phyloP scores from a whole-genome alignment of 805 yeast genomes.

The Saturnispora besseyi region DNA sequence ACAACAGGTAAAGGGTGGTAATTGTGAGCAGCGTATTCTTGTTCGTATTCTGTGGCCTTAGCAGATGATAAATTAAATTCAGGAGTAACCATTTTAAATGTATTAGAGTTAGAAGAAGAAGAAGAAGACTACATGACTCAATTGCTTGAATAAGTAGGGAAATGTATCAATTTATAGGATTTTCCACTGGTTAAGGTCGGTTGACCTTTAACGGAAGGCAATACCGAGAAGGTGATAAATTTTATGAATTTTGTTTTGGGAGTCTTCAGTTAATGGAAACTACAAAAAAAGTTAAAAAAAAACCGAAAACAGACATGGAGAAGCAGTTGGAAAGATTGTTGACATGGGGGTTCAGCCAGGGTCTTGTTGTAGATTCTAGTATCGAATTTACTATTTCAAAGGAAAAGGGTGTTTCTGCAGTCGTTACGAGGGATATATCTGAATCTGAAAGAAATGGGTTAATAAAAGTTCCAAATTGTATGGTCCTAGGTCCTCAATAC shows the following conservation, averaged over 20 bases:
- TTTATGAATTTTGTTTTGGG: background rate
- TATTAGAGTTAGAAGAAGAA: too few relatives aligned
- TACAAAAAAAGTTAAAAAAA: background rate
- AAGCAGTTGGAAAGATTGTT: constrained; percentile 4
- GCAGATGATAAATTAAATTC: constrained; percentile 49
- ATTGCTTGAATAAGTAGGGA: background rate
- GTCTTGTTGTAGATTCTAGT: constrained; percentile 28
- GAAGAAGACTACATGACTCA: background rate
- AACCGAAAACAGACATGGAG: background rate
- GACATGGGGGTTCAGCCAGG: constrained; percentile 29
- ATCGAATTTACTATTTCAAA: constrained; percentile 27
- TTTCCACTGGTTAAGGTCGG: background rate
- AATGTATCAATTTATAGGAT: background rate
- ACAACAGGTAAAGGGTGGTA: constrained; percentile 97
- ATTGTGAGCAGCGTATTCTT: constrained; percentile 86
- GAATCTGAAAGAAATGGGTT: constrained; percentile 14
- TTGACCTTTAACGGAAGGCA: constrained; percentile 6
- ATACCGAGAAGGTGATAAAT: constrained; percentile 1
- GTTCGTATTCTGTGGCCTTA: constrained; percentile 60
- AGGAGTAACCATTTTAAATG: constrained; percentile 15
- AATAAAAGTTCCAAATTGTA: constrained; percentile 30
- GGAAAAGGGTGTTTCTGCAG: constrained; percentile 30
- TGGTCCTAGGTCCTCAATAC: constrained; percentile 30
- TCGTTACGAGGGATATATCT: constrained; percentile 14
- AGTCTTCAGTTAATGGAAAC: background rate